phyloP scores from a whole-genome alignment of 2,329 filamentous ascomycete genomes.

The Calonectria hongkongensis region DNA sequence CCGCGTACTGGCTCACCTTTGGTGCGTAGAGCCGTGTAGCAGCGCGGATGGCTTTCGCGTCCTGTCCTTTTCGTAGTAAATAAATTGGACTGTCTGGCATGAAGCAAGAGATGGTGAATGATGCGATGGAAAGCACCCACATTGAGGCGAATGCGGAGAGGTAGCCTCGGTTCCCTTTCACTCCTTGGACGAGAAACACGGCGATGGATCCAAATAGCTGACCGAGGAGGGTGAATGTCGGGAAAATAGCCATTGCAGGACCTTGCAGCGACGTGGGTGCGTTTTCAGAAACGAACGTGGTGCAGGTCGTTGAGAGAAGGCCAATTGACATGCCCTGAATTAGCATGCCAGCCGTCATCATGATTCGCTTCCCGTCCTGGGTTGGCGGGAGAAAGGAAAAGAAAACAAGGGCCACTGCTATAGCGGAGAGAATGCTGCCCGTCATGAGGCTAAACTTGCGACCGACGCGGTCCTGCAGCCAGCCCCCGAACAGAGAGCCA shows the following conservation, averaged over 20 bases:
- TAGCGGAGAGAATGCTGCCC: constrained; percentile 52
- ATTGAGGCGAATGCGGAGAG: constrained; percentile 53
- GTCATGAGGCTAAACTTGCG: constrained; percentile 50
- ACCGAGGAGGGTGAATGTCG: constrained; percentile 53
- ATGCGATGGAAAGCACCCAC: constrained; percentile 47
- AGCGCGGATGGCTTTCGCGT: constrained; percentile 44
- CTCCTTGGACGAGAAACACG: constrained; percentile 48
- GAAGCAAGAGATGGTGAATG: constrained; percentile 50
- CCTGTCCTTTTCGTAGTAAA: constrained; percentile 47
- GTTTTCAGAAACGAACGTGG: constrained; percentile 63
- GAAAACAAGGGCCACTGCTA: constrained; percentile 54
- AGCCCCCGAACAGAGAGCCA: constrained; percentile 54
- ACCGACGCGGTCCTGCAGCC: constrained; percentile 54
- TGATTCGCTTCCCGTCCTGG: constrained; percentile 43
- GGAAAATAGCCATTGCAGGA: constrained; percentile 55
- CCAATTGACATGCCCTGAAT: constrained; percentile 55
- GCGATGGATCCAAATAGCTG: constrained; percentile 54
- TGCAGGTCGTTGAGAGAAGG: constrained; percentile 50
- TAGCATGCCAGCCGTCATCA: constrained; percentile 52
- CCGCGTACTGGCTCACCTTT: constrained; percentile 32
- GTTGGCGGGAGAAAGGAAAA: constrained; percentile 48
- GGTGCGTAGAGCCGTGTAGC: constrained; percentile 48
- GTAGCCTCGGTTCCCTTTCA: constrained; percentile 46
- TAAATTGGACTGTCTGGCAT: constrained; percentile 56
- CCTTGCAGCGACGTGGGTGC: constrained; percentile 53